Base-by-base conservation (phyloP, 768 basidiomycete genomes). In the Suillus weaverae region DNA sequence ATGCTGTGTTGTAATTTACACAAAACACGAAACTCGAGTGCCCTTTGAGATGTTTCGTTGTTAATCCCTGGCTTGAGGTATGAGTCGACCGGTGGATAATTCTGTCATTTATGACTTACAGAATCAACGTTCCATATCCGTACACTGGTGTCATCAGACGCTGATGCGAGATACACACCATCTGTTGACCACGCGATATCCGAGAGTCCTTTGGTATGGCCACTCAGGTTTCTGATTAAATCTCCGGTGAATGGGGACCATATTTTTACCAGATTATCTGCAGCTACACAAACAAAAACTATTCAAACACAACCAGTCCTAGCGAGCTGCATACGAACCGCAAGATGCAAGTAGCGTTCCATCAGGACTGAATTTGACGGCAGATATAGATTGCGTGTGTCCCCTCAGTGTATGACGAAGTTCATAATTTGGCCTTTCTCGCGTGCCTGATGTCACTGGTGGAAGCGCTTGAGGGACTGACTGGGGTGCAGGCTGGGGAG, bases 11-110 rank as follows among this genome's bases (percentile, higher is more conserved):
- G 76, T 94, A 98, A 70, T 96, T 94, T 16, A 99, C 81, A 72
- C 94, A 95, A 71, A 97, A 95, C 3, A 99, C 94, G 74, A 87
- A 91, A 70, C 89, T 93, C 5, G 90, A 85, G 72, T 99, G 97
- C 0, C 92, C 92, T 66, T 85, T 88, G 16, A 98, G 80, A 7
- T 82, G 80, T 72, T 91, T 91, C 38, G 86, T 85, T 3, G 87
- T 89, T 30, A 89, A 69, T 10, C 92, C 91, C 91, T 92, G 56
- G 66, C 22, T 63, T 44, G 36, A 51, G 39, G 14, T 64, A 54
- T 56, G 35, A 61, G 48, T 30, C 14, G 16, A 16, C 54, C 8
- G 5, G 26, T 46, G 4, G 20, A 48, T 38, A 61, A 30, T 39
- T 33, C 65, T 26, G 61, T 51, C 36, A 57, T 61, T 67, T 73